Evolutionary conservation across 2,329 filamentous ascomycete genomes (phyloP), one percentile per base, ranked within the genome.

Genomic region (Bipolaris zeicola): DNA sequence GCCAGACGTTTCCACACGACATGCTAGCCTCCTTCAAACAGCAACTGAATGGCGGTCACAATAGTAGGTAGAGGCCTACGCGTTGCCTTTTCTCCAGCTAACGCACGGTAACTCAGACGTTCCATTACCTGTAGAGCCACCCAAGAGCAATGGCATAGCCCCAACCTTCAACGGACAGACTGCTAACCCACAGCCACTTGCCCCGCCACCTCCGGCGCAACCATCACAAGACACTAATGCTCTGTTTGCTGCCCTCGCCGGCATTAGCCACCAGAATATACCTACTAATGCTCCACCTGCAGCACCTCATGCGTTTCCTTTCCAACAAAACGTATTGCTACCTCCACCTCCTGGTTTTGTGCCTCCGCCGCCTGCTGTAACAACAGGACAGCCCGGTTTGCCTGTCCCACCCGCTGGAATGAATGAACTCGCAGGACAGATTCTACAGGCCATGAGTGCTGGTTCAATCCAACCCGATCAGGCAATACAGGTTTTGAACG

Each of bases 11-110:
- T 77, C 92, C 95, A 24, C 76, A 83, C 39, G 78, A 87, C 51
- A 89, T 96, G 86, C 85, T 99, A 68, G 76, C 80, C n/a, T 86
- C 86, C 36, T 96, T 96, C 83, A 94, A 92, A 79, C 84, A 91
- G 73, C 93, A 91, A 77, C 77, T 96, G 69, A 88, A 83, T 62
- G 82, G 86, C 58, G 80, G 81, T 57, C 76, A 81, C 65, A 81
- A 84, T 72, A 87, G 89, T 92, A 91, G 82, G 89, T 76, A 58
- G 41, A 38, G 81, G 65, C 64, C 62, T 63, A 33, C 13, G 24
- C 18, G 48, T 50, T 60, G 45, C 33, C 48, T 53, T 51, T 52
- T 56, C 61, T 49, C 24, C 20, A 45, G 22, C 63, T 64, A 50
- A 64, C 52, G 42, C 26, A 31, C 10, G 52, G 41, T 6, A 34